These are phyloP conservation scores for Marasmius fiardii DNA, from an alignment of 1,284 basidiomycete species.

Conservation along the genomic window DNA sequence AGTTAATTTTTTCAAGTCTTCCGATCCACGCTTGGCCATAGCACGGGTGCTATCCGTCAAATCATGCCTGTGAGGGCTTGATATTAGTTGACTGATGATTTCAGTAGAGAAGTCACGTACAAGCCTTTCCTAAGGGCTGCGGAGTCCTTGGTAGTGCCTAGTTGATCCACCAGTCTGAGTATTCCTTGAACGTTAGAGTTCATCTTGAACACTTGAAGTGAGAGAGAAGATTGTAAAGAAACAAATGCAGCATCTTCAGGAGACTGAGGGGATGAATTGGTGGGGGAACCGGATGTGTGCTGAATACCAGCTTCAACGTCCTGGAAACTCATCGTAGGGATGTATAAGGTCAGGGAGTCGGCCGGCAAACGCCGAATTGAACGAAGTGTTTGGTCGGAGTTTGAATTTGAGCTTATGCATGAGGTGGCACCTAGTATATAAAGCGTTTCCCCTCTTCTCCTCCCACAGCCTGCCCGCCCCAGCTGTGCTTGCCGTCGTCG, in stretches of 20 bases:
- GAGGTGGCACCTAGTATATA: conserved; percentile 36
- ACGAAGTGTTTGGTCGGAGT: not conserved
- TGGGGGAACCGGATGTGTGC: conserved; percentile 33
- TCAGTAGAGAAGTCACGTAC: conserved; percentile 42
- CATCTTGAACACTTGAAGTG: conserved; percentile 98
- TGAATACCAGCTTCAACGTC: conserved; percentile 68
- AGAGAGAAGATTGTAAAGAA: conserved; percentile 80
- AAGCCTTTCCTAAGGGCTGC: conserved; percentile 72
- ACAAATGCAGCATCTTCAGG: conserved; percentile 74
- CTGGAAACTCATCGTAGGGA: conserved; percentile 69
- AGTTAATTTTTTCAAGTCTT: conserved; percentile 87
- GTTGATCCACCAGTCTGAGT: conserved; percentile 86
- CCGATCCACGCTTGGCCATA: conserved; percentile 92
- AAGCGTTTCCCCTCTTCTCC: conserved; percentile 31
- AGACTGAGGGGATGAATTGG: conserved; percentile 46
- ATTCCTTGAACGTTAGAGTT: conserved; percentile 97
- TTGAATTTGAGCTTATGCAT: not conserved
- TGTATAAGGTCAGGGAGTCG: not conserved
- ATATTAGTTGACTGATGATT: not conserved
- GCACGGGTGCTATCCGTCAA: conserved; percentile 91
- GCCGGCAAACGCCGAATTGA: not conserved
- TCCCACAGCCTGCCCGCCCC: conserved; percentile 31
- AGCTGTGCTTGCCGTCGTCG: conserved; percentile 16
- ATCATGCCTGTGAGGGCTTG: conserved; percentile 59
- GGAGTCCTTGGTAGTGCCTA: conserved; percentile 81